Base-by-base conservation (phyloP, 169 alveolate genomes). In the Plasmodium vinckei region DNA sequence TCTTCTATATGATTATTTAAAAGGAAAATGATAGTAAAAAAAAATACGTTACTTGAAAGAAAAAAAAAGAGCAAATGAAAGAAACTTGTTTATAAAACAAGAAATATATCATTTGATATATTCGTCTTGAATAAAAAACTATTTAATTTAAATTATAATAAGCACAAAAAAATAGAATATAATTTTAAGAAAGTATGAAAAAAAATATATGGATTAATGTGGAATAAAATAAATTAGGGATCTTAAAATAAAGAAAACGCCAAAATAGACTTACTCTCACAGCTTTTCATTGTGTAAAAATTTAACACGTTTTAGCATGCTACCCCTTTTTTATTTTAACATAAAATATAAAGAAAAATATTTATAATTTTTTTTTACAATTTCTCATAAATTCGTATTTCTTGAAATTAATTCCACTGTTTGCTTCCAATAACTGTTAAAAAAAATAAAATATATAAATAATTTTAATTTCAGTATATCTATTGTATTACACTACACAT, bases 351-450 rank as follows among this genome's bases (percentile, higher is more conserved):
- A 15, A 12, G 42, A 33, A 33, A 33, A 27, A 33, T 3, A 33
- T 33, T 3, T 33, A 33, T 33, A 33, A 33, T 33, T 33, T 33
- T 33, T 27, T 33, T 33, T 33, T 33, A 3, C 42, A 33, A 33
- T 33, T 33, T 33, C 42, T 33, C 42, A 33, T 33, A 33, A 33
- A 33, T 33, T 33, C 5, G 5, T 33, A 7, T 3, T 33, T 33
- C 42, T 33, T 33, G 42, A 51, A 23, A 13, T 46, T 44, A 70
- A 42, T 84, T 49, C 86, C 91, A 71, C 23, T 72, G 87, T 56
- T 71, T 87, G 87, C 77, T 87, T 13, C 79, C 75, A 60, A 61
- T 70, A 59, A 53, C 84, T 89, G 77, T 33, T 39, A 57, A 84
- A 69, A 77, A 71, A 25, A 57, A 42, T 15, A 57, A 15, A 69